Evolutionary conservation across 176 grass and related monocot species (phyloP), one percentile per base, ranked within the genome.

Genomic region (Oryza meyeriana): DNA sequence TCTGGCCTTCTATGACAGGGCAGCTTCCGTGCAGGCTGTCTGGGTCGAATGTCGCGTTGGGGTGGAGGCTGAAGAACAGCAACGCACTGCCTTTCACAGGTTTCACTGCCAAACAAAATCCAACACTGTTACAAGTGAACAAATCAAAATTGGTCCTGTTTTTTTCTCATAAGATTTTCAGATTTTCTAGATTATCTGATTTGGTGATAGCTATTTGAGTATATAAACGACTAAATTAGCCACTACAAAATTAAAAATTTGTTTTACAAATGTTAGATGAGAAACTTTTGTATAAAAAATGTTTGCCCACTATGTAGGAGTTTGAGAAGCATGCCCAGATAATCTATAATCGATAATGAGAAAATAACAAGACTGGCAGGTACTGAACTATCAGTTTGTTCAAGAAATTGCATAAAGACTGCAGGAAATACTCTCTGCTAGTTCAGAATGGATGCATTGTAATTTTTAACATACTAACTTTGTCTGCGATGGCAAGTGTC

Each of bases 21-120:
- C 90, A 95, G 66, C 90, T 85, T 12, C 85, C 90, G 64, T 88
- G 93, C 16, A 90, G 32, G 61, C 82, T 92, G 0, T n/a, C 34
- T 31, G 70, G 47, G 71, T 92, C 79, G 14, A n/a, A 41, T 20
- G 75, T 88, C 22, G 47, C 75, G 70, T 95, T 78, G 17, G 71
- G 71, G 64, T 88, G 83, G 50, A 88, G 82, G 70, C 68, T 88
- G 25, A 88, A 95, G 83, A 95, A 92, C 26, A 95, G 83, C 81
- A 90, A 17, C 4, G 82, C 90, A 61, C 92, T 88, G 28, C 90
- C 90, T 66, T 92, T 95, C 18, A 30, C 28, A 1, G 87, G 85
- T 88, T 92, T 90, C 16, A 92, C 93, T 95, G 83, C 40, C 62
- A 14, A 41, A 2, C 66, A 47, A 12, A 47, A 48, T 0, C 8